These are phyloP conservation scores for Cordyceps militaris DNA, from an alignment of 2,329 filamentous ascomycete genomes.

Conservation along the genomic window DNA sequence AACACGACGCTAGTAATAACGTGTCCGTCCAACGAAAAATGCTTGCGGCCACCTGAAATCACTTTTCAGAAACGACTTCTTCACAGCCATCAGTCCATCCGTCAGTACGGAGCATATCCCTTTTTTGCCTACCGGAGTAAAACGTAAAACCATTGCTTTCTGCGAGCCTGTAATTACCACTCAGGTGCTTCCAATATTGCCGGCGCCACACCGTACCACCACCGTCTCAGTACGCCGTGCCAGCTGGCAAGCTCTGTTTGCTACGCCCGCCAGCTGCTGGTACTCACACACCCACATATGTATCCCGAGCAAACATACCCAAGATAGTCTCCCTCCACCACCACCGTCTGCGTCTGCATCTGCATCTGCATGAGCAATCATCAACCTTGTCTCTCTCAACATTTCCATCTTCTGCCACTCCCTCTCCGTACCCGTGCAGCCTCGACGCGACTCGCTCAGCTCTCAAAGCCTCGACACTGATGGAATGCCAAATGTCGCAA, in stretches of 20 bases:
- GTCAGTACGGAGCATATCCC: too few species aligned
- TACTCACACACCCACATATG: neutral
- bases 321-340: neutral
- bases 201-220: neutral
- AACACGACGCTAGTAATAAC: conserved; percentile 1
- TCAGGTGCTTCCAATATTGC: neutral
- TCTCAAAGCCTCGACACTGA: neutral
- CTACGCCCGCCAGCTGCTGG: neutral
- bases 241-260: neutral
- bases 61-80: neutral
- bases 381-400: too few species aligned
- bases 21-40: neutral
- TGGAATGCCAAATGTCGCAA: conserved; percentile 9
- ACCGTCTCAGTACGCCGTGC: neutral
- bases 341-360: neutral
- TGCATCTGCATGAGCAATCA: neutral
- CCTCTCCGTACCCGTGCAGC: too few species aligned
- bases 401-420: too few species aligned
- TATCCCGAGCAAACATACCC: neutral
- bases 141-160: too few species aligned
- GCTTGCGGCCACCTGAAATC: conserved; percentile 3
- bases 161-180: neutral
- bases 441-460: neutral
- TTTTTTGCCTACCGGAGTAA: too few species aligned
- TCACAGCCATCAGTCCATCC: too few species aligned